These are phyloP conservation scores for Picea glauca DNA, from an alignment of 75 land plant species.

Conservation along the genomic window DNA sequence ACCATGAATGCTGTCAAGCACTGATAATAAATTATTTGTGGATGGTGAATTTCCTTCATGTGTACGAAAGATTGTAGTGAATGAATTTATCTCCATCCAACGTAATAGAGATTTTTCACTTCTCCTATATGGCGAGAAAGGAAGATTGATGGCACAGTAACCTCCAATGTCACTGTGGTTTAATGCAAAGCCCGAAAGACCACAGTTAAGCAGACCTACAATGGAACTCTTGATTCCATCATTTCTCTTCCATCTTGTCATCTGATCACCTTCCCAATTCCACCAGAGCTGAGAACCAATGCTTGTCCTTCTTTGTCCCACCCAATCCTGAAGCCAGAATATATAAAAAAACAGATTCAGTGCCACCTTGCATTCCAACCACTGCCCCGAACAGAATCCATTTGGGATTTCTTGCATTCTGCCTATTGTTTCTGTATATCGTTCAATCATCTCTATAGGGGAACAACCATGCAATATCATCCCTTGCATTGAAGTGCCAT, in stretches of 20 bases:
- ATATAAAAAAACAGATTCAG: slow-evolving; percentile 73
- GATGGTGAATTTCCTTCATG: no score
- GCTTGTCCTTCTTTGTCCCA: slow-evolving; percentile 80
- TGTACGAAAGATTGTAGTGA: no score
- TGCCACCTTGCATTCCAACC: slow-evolving; percentile 96
- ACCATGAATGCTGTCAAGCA: no score
- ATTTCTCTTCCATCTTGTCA: slow-evolving; percentile 93
- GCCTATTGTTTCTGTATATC: slow-evolving; percentile 74
- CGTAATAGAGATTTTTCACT: no score
- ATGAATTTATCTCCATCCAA: no score
- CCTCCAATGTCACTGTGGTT: slow-evolving; percentile 33
- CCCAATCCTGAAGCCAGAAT: slow-evolving; percentile 25
- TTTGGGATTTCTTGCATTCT: slow-evolving; percentile 82
- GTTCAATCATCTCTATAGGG: slow-evolving; percentile 65
- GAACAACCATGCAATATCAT: slow-evolving; percentile 69
- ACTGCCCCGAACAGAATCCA: slow-evolving; percentile 90
- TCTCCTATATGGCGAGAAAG: no score
- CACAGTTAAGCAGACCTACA: slow-evolving; percentile 79
- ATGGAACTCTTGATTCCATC: slow-evolving; percentile 95
- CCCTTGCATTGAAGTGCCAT: slow-evolving; percentile 47
- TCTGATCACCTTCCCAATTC: slow-evolving; percentile 99
- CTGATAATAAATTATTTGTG: no score
- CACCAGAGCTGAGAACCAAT: slow-evolving; percentile 95
- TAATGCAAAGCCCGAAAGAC: slow-evolving; percentile 73
- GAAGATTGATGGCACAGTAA: no score